A percentile compares a stretch with the other conserved stretches of the same genome.
These are phyloP conservation scores for Oryza brachyantha DNA, from an alignment of 176 grass and related monocot species.

Conservation along the genomic window DNA sequence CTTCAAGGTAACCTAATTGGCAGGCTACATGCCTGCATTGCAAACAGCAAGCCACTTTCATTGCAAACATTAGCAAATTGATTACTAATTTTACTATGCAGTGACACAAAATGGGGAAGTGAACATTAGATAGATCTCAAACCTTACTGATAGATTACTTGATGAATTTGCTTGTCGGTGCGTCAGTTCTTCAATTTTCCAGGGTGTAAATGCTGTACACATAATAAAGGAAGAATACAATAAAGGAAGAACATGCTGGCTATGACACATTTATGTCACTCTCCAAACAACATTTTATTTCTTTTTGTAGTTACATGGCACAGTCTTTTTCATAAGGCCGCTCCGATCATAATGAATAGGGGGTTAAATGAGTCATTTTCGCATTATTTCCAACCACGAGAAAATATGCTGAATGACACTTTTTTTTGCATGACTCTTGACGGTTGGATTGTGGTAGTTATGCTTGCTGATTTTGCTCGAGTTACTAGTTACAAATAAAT, in stretches of 20 bases:
- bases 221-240: neutral
- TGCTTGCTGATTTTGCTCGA: neutral
- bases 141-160: slow-evolving; percentile 10
- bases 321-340: neutral
- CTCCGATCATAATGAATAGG: neutral
- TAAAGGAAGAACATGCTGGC: neutral
- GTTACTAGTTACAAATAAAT: neutral
- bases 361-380: neutral
- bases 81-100: neutral
- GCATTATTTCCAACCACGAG: neutral
- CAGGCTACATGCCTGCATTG: neutral
- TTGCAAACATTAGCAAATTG: neutral
- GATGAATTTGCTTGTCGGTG: neutral
- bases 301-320: neutral
- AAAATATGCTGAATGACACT: neutral
- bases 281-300: neutral
- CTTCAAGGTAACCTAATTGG: slow-evolving; percentile 67
- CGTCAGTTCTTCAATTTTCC: neutral
- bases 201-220: neutral
- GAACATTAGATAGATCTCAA: slow-evolving; percentile 25
- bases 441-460: neutral
- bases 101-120: neutral
- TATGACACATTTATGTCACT: neutral
- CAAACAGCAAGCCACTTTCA: too few species aligned
- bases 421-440: neutral